These are phyloP conservation scores for Quercus phellos DNA, from an alignment of 331 rosid genomes.

Conservation along the genomic window DNA sequence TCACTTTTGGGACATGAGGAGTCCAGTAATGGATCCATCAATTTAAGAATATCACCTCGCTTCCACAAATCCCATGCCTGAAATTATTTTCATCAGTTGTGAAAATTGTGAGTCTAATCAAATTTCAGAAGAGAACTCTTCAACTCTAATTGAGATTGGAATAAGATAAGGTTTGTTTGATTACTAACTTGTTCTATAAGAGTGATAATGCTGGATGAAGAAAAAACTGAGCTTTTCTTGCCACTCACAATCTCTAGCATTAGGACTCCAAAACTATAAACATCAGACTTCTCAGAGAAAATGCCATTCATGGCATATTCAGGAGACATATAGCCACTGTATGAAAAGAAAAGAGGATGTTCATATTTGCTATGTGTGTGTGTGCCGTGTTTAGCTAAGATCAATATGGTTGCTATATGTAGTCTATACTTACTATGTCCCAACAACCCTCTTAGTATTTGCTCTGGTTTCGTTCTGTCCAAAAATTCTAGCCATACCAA, in stretches of 20 bases:
- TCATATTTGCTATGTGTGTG: not conserved
- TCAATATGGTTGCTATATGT: not conserved
- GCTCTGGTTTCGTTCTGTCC: slow-evolving; percentile 25
- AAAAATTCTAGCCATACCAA: slow-evolving; percentile 35
- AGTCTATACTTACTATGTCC: slow-evolving; percentile 20
- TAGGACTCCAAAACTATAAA: slow-evolving; percentile 25
- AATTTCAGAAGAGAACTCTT: not conserved
- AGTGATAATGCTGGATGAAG: slow-evolving; percentile 2
- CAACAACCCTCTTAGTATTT: slow-evolving; percentile 23
- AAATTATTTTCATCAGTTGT: not conserved
- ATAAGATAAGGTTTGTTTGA: not conserved
- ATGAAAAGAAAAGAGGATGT: not conserved
- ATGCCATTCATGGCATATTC: slow-evolving; percentile 32
- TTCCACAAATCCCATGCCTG: slow-evolving; percentile 31
- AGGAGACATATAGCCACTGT: slow-evolving; percentile 29
- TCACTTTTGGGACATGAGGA: slow-evolving; percentile 14
- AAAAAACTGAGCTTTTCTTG: slow-evolving; percentile 6
- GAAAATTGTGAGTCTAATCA: not conserved
- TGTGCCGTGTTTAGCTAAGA: not conserved
- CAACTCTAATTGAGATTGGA: not conserved
- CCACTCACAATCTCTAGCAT: slow-evolving; percentile 23
- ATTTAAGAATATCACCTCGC: not conserved
- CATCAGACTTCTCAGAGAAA: slow-evolving; percentile 24
- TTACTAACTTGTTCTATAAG: slow-evolving; percentile 18
- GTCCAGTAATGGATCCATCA: slow-evolving; percentile 11